Evolutionary conservation across 148 eudicot genomes (phyloP), one percentile per base, ranked within the genome.

Genomic region (Polygonum aviculare): DNA sequence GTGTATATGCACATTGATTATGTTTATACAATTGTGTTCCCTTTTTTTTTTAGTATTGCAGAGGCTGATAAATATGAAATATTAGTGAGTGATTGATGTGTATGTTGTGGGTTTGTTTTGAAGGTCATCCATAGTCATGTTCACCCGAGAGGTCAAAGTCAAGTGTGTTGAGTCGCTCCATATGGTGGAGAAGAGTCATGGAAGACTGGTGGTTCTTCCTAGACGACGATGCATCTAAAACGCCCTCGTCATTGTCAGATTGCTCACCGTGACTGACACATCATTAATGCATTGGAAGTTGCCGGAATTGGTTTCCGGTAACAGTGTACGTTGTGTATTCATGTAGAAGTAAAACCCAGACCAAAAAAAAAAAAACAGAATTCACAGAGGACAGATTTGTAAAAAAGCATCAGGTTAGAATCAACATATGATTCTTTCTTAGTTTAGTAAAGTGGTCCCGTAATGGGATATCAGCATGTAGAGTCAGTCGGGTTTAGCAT

Each of bases 351-450:
- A 82, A 82, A 69, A 69, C 52, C 62, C 31, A 60, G 36, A 60
- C 35, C 11, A 9, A 26, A 22, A 26, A 60, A 59, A 22, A 60
- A 22, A 22, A 60, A 31, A 60, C 35, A 60, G 36, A 22, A 60
- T 22, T 14, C 26, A 31, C 67, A 60, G 15, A 22, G 67, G 67
- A 60, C 67, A 60, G 67, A 60, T 60, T 50, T 83, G 88, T 81
- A 84, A 77, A 86, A 26, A 84, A 86, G 77, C 81, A 79, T 75
- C 71, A 78, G 76, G 67, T 81, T 78, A 86, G 96, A 88, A 89
- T 90, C 98, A 93, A 89, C 79, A 83, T 90, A 86, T 89, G 98
- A 89, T 93, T 93, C 95, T 89, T 83, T 82, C 63, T 73, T 73
- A 75, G 80, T 78, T 31, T 75, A 78, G 77, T 45, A 1, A 10